Evolutionary conservation across 768 basidiomycete genomes (phyloP).

Genomic region (Phaffia australis): DNA sequence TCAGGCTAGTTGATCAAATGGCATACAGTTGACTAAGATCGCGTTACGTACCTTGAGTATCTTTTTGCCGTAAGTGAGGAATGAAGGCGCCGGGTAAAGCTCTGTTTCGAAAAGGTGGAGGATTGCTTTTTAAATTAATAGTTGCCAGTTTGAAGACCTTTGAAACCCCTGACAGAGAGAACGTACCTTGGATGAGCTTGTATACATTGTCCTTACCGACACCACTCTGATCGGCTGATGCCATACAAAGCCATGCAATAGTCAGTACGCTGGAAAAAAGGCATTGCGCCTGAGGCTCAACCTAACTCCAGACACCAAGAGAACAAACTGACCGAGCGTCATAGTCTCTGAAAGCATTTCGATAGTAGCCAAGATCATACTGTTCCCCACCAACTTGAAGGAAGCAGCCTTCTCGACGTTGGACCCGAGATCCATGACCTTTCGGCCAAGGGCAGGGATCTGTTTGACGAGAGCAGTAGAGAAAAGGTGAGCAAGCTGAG

Average conservation of each 20-base stretch:
- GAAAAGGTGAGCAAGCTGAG: not conserved
- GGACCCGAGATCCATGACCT: conserved; percentile 64
- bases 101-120: conserved; percentile 41
- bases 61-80: conserved; percentile 41
- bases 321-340: conserved; percentile 44
- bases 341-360: conserved; percentile 73
- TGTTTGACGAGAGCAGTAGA: conserved; percentile 40
- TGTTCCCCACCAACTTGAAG: conserved; percentile 36
- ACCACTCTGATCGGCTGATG: conserved; percentile 60
- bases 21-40: not conserved
- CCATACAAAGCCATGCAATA: not conserved
- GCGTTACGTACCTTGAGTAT: conserved; percentile 51
- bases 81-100: conserved; percentile 57
- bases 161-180: not conserved
- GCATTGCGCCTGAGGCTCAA: not conserved
- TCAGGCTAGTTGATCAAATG: not conserved
- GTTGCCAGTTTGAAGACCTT: not conserved
- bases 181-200: conserved; percentile 22
- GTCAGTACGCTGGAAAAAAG: not conserved
- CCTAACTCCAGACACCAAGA: not conserved
- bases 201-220: conserved; percentile 53
- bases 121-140: conserved; percentile 1
- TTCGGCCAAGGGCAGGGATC: conserved; percentile 65
- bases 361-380: conserved; percentile 38
- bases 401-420: conserved; percentile 66